Evolutionary conservation across 2,329 filamentous ascomycete genomes (phyloP), one percentile per base, ranked within the genome.

Genomic region (Spiromastix sp.): DNA sequence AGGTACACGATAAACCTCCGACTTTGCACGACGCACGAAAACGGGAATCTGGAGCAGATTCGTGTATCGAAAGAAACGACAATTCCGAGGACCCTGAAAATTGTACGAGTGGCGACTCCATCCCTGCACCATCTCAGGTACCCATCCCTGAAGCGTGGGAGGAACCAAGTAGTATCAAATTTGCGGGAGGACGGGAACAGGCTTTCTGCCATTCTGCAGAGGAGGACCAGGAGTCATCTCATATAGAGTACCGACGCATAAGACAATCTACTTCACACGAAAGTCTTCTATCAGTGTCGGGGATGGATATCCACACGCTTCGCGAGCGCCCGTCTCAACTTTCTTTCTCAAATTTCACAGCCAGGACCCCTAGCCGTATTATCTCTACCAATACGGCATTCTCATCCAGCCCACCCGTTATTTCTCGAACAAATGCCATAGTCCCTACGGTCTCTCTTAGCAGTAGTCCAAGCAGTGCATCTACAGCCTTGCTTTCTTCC

Each of bases 301-400:
- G 85, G 2, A 79, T 94, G 55, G 89, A 95, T 52, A 93, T 94
- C 32, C 86, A 93, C 55, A 86, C 82, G 0, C 68, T 93, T 4
- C 79, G 80, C 48, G 70, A 72, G 2, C 74, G 82, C 3, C 84
- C 85, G 0, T 84, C 81, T 21, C 84, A 93, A 49, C 71, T 91
- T 39, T 74, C 42, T 49, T 48, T 15, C 51, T 75, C 42, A 54
- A 70, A 33, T 64, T 67, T 20, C 60, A 72, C 16, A 74, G 70
- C 39, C 66, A 54, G 62, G 28, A 59, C 64, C 20, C 66, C 67
- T 37, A 63, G 61, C 11, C 64, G 67, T 34, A 61, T 70, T 44
- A 55, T 66, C 8, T 52, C 64, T 26, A 48, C 68, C 33, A 55
- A 59, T 45, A 50, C 63, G 31, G 49, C 65, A 42, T 43, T 59